Conservation (phyloP, 78 protist species). For the Dictyostelium citrinum region DNA sequence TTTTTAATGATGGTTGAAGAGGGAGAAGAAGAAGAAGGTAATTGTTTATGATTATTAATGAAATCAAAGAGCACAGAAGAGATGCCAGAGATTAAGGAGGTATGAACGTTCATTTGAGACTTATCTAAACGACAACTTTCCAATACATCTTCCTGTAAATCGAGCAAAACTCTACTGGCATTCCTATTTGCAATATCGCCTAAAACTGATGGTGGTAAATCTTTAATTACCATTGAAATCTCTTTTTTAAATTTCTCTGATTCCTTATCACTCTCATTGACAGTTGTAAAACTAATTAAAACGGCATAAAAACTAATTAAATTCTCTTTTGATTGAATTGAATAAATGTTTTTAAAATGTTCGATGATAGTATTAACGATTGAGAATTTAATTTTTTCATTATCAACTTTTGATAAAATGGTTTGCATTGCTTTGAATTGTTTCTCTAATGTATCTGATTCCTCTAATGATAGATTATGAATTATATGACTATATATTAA, state of each 20-base stretch:
- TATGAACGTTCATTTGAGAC: not conserved
- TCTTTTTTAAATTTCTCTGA: not conserved
- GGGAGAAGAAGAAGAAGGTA: not conserved
- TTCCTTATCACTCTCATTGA: not conserved
- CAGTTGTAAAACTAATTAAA: not conserved
- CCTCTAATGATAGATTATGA: not conserved
- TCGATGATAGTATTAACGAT: conserved; percentile 27
- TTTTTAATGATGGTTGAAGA: not conserved
- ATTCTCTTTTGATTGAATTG: not conserved
- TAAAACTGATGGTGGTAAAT: conserved; percentile 39
- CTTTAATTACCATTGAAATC: not conserved
- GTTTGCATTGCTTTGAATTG: not conserved
- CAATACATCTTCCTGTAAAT: conserved; percentile 2
- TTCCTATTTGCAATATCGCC: conserved; percentile 41
- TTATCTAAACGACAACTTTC: conserved; percentile 17
- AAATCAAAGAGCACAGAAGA: conserved; percentile 6
- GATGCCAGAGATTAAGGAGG: not conserved
- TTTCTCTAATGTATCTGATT: not conserved
- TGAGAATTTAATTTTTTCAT: conserved; percentile 20
- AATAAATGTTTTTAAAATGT: not conserved
- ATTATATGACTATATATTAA: not conserved
- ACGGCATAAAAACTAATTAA: conserved; percentile 10
- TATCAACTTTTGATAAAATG: not conserved
- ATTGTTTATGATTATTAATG: not conserved
- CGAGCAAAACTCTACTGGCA: conserved; percentile 30